Evolutionary conservation across 1,284 basidiomycete genomes (phyloP), one percentile per base, ranked within the genome.

Genomic region (Microbotryomycetes sp.): DNA sequence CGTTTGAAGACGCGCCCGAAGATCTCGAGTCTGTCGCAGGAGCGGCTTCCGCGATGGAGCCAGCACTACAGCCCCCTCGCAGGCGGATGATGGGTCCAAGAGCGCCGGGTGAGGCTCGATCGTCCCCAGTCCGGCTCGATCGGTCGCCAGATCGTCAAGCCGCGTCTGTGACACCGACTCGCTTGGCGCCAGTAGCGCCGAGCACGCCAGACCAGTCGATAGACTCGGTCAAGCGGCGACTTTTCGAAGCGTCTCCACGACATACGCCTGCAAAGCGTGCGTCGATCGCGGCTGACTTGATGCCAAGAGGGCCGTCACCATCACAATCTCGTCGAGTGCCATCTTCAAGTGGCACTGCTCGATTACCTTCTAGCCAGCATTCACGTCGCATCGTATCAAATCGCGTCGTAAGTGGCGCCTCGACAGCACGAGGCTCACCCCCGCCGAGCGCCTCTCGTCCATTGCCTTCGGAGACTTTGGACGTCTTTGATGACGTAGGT

Each of bases 241-340:
- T 35, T 3, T 50, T 54, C 46, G 65, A 58, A 35, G 45, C 60
- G 16, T 64, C 62, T 0, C 65, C 62, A 2, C 59, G 59, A 5
- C 56, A 59, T 6, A 53, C 58, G 3, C 62, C 65, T 11, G 62
- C 60, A 3, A 64, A 67, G 54, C 35, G 35, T 11, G 35, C 35
- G 11, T 41, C 35, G 18, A 41, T 41, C 35, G 9, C 35, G 9
- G 35, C 9, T 11, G 35, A 11, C 18, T 9, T 9, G 9, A 41
- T 41, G 35, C 35, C 35, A 41, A 41, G 35, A 41, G 35, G 35
- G 18, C 35, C 35, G 18, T 41, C 35, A 41, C 35, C 35, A 11
- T 11, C 18, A 18, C 35, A 41, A 41, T 11, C 11, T 41, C 9
- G 35, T 11, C 9, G 35, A 41, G 9, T 41, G 18, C 11, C 18